Percentiles rank a stretch among this genome's conserved stretches.
Evolutionary conservation across 225 moss, liverwort and hornwort species (phyloP).

Genomic region (Sphagnum contortum): DNA sequence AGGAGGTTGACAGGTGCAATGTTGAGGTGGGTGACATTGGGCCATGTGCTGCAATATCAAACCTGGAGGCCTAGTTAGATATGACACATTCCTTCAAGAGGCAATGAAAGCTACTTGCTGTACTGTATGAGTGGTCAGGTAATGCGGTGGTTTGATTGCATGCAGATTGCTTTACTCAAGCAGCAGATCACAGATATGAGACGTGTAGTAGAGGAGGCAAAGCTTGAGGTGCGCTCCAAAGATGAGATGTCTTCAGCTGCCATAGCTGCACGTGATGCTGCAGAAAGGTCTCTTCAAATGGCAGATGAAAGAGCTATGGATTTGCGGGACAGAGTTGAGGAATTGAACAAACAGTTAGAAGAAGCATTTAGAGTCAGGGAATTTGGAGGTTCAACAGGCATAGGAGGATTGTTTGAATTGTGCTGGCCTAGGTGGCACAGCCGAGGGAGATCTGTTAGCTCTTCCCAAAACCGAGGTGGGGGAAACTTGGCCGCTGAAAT

Average conservation of each 20-base stretch:
- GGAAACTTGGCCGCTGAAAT: slow-evolving; percentile 72
- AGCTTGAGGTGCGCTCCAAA: slow-evolving; percentile 71
- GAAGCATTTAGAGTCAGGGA: slow-evolving; percentile 67
- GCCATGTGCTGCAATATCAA: no score
- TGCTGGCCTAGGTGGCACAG: slow-evolving; percentile 90
- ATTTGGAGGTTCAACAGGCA: slow-evolving; percentile 20
- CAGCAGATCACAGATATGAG: slow-evolving; percentile 63
- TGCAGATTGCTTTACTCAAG: slow-evolving; percentile 61
- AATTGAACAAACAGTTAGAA: slow-evolving; percentile 71
- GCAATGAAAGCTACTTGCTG: no score
- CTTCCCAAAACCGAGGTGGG: slow-evolving; percentile 25
- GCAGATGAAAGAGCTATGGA: slow-evolving; percentile 90
- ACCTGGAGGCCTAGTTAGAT: no score
- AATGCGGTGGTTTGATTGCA: not conserved
- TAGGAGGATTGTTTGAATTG: slow-evolving; percentile 52
- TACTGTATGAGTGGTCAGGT: no score
- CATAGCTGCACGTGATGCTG: slow-evolving; percentile 77
- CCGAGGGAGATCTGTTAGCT: slow-evolving; percentile 30
- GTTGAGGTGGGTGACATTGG: slow-evolving; percentile 41
- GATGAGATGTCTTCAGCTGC: slow-evolving; percentile 96
- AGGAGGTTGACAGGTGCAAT: slow-evolving; percentile 66
- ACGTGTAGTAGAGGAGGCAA: slow-evolving; percentile 58
- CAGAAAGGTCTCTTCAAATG: slow-evolving; percentile 92
- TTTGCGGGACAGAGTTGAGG: slow-evolving; percentile 80
- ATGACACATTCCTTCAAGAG: no score